Evolutionary conservation across 2,329 filamentous ascomycete genomes (phyloP).

Genomic region (Pseudocercospora crystallina): DNA sequence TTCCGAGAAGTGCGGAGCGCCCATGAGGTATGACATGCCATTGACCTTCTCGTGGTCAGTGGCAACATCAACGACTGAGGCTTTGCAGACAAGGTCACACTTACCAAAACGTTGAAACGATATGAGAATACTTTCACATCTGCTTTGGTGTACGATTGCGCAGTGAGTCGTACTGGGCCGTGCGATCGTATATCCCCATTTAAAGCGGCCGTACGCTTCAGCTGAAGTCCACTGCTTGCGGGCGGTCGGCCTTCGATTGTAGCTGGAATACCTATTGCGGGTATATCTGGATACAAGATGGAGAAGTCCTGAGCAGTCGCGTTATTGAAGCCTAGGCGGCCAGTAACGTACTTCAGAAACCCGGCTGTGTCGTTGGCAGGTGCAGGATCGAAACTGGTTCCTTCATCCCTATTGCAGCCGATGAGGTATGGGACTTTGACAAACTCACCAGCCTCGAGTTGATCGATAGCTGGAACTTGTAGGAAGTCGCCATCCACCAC

Average conservation of each 20-base stretch:
- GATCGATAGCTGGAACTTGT: slow-evolving; percentile 15
- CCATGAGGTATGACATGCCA: slow-evolving; percentile 27
- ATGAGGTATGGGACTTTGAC: slow-evolving; percentile 30
- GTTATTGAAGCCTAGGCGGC: slow-evolving; percentile 26
- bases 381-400: slow-evolving; percentile 26
- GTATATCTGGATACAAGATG: slow-evolving; percentile 33
- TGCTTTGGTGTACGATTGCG: slow-evolving; percentile 24
- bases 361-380: slow-evolving; percentile 28
- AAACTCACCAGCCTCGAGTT: slow-evolving; percentile 27
- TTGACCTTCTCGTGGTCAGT: slow-evolving; percentile 24
- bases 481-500: slow-evolving; percentile 32
- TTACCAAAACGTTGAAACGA: slow-evolving; percentile 45
- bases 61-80: background rate
- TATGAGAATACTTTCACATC: slow-evolving; percentile 38
- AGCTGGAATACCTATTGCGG: slow-evolving; percentile 27
- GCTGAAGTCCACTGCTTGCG: slow-evolving; percentile 22
- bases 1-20: slow-evolving; percentile 48
- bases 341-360: slow-evolving; percentile 20
- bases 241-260: slow-evolving; percentile 24
- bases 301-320: slow-evolving; percentile 38
- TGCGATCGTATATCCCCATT: slow-evolving; percentile 22
- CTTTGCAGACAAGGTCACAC: no score
- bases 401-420: slow-evolving; percentile 31
- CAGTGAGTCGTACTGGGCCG: slow-evolving; percentile 21
- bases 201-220: slow-evolving; percentile 24